These are phyloP conservation scores for Paecilomyces formosus DNA, from an alignment of 2,329 filamentous ascomycete species.

Conservation along the genomic window DNA sequence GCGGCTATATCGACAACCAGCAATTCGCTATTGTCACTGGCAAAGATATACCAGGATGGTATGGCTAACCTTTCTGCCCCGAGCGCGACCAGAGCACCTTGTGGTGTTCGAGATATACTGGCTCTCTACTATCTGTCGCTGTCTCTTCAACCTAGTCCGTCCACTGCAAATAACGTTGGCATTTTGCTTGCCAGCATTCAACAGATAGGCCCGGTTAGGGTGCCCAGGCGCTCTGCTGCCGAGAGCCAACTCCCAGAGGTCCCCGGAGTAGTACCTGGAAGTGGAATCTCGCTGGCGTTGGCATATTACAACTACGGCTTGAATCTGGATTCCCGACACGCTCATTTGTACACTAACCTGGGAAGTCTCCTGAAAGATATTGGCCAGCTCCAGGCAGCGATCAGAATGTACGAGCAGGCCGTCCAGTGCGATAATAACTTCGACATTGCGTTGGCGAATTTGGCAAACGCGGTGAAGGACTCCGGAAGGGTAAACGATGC, in stretches of 20 bases:
- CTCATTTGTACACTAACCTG: constrained; percentile 93
- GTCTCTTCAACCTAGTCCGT: constrained; percentile 89
- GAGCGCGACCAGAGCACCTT: constrained; percentile 53
- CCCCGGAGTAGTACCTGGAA: constrained; percentile 76
- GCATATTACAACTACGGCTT: constrained; percentile 95
- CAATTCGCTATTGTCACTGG: constrained; percentile 86
- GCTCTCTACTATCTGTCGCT: constrained; percentile 93
- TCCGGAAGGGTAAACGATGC: constrained; percentile 87
- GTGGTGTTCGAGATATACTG: constrained; percentile 83
- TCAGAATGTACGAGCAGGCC: constrained; percentile 94
- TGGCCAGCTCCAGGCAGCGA: constrained; percentile 82
- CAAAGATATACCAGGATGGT: constrained; percentile 95
- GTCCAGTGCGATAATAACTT: constrained; percentile 90
- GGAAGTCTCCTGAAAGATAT: constrained; percentile 95
- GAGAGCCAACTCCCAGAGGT: constrained; percentile 46
- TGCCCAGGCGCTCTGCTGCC: constrained; percentile 14
- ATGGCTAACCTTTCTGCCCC: constrained; percentile 67
- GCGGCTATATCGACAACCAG: constrained; percentile 88
- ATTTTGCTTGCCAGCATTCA: constrained; percentile 94
- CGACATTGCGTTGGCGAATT: constrained; percentile 91
- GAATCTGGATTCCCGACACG: constrained; percentile 76
- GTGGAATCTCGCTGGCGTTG: constrained; percentile 78
- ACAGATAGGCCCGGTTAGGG: constrained; percentile 48
- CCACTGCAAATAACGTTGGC: constrained; percentile 95
- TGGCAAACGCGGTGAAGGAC: constrained; percentile 97